These are phyloP conservation scores for Dimargaris cristalligena DNA, from an alignment of 192 early-diverging fungal genomes.

Conservation along the genomic window DNA sequence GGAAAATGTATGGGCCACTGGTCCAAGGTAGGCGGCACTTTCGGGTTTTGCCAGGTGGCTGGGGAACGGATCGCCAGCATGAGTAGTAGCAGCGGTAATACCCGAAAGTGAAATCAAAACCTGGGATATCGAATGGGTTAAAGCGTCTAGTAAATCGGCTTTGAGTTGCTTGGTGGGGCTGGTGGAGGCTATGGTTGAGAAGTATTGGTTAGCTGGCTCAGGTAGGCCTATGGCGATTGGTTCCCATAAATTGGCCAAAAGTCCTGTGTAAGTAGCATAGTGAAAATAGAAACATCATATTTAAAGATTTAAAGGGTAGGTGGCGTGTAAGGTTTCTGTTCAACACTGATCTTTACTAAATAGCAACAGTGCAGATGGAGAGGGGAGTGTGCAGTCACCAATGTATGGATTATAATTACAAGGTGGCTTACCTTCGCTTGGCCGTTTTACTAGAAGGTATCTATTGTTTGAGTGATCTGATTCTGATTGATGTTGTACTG, in stretches of 20 bases:
- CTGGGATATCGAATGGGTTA: neutral
- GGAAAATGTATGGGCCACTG: conserved; percentile 6
- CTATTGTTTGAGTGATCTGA: neutral
- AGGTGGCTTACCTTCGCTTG: neutral
- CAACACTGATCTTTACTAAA: neutral
- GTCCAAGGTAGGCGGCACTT: neutral
- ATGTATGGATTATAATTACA: neutral
- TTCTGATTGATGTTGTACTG: neutral
- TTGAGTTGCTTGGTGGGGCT: neutral
- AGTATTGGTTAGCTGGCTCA: neutral
- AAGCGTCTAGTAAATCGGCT: neutral
- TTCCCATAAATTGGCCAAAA: conserved; percentile 11
- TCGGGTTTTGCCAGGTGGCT: neutral
- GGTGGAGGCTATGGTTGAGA: neutral
- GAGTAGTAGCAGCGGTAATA: neutral
- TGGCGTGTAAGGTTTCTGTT: neutral
- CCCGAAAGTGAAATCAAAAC: neutral
- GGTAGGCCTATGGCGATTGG: neutral
- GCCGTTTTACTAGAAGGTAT: neutral
- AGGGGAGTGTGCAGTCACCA: neutral
- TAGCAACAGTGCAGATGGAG: no score
- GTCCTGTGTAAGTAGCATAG: neutral
- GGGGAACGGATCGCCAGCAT: neutral
- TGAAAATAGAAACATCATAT: neutral
- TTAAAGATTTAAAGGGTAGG: neutral